Base-by-base conservation (phyloP, 495 filamentous ascomycete genomes). In the Penicillium crystallinum region DNA sequence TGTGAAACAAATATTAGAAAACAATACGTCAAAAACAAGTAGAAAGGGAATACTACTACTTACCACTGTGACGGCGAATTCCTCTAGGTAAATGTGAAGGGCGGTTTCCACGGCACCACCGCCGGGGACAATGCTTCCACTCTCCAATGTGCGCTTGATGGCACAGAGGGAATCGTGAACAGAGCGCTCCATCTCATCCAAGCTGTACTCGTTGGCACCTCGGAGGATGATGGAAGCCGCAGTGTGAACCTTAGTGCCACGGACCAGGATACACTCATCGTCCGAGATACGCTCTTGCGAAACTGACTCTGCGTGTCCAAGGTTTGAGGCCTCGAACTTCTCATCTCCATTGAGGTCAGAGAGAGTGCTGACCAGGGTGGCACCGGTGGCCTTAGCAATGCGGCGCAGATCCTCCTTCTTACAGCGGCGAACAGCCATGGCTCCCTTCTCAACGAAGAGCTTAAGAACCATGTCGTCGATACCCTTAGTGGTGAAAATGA, bases 171-270 rank as follows among this genome's bases (percentile, higher is more conserved):
- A 95, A 73, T 98, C 93, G 73, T 98, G 93, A 33, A 98, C 82
- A 5, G 93, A 97, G 53, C 93, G 85, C 78, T 99, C 93, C 93
- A 99, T 99, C 77, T 99, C 93, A 65, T 99, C 93, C 40, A 99
- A 84, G 54, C 87, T 87, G 79, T 87, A 97, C 73, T 99, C 93
- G 73, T 99, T 99, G 58, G 92, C 72, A 41, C 93, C 93, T 22
- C 93, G 89, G 40, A 99, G 87, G 58, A 99, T 93, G 70, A 99
- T 95, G 19, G 95, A 97, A 34, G 93, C 90, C 3, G 90, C 95
- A 1, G 84, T 89, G 73, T 91, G 90, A 19, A 86, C 82, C 74
- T 96, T 97, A 55, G 93, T 96, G 43, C 91, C 92, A 77, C 92
- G 96, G 65, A 99, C 82, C 52, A 99, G 73, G 55, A 99, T 97